phyloP scores from a whole-genome alignment of 2,329 filamentous ascomycete species.

The Phialemonium atrogriseum region DNA sequence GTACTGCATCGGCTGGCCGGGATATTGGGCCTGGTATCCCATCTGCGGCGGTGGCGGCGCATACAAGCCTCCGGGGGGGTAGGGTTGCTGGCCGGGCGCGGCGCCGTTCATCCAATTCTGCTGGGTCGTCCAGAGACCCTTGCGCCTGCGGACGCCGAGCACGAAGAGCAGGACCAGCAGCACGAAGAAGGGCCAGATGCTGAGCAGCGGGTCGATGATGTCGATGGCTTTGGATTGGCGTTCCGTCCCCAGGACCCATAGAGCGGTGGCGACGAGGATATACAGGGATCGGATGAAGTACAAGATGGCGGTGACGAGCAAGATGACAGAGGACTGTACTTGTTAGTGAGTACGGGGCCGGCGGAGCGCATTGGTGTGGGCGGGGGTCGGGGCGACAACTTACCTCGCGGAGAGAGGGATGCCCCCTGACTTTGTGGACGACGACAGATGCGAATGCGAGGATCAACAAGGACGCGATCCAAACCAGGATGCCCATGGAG shows the following conservation, averaged over 20 bases:
- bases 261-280: conserved; percentile 8
- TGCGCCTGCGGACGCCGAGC: conserved; percentile 12
- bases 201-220: conserved; percentile 12
- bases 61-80: no score
- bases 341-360: background rate
- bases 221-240: background rate
- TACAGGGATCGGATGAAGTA: conserved; percentile 16
- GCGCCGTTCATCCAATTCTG: conserved; percentile 9
- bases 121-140: conserved; percentile 16
- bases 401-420: conserved; percentile 7
- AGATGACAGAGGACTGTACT: conserved; percentile 20
- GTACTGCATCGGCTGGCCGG: no score
- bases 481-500: conserved; percentile 9
- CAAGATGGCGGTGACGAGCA: conserved; percentile 23
- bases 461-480: conserved; percentile 9
- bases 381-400: background rate
- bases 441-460: conserved; percentile 6
- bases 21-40: no score
- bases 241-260: conserved; percentile 5
- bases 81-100: no score
- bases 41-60: no score
- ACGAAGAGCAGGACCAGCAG: conserved; percentile 14
- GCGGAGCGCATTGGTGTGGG: background rate
- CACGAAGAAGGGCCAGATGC: conserved; percentile 11
- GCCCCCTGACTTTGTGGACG: conserved; percentile 8